Evolutionary conservation across 2,329 filamentous ascomycete genomes (phyloP).

Genomic region (Aspergillus glaucus): DNA sequence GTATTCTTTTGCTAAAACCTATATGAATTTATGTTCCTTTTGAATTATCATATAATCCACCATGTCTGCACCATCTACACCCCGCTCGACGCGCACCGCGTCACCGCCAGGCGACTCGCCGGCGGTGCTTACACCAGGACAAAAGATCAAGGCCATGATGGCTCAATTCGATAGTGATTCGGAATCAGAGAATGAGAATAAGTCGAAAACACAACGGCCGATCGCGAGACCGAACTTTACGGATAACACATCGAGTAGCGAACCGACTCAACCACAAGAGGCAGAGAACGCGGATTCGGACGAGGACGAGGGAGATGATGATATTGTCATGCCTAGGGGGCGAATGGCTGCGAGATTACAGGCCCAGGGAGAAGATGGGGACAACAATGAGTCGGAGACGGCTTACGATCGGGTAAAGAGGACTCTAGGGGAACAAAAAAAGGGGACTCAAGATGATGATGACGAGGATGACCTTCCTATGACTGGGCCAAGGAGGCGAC

Average conservation of each 20-base stretch:
- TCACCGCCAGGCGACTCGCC: slow-evolving; percentile 24
- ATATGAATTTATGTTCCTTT: not conserved
- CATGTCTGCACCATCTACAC: slow-evolving; percentile 30
- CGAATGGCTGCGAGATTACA: slow-evolving; percentile 61
- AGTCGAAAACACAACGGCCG: not conserved
- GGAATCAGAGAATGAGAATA: slow-evolving; percentile 37
- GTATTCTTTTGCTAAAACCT: not conserved
- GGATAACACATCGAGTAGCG: not conserved
- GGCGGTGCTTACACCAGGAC: slow-evolving; percentile 37
- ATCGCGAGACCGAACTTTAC: slow-evolving; percentile 8
- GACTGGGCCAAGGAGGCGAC: slow-evolving; percentile 25
- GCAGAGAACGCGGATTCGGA: slow-evolving; percentile 20
- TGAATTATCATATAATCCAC: not conserved
- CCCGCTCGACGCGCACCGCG: slow-evolving; percentile 27
- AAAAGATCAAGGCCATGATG: slow-evolving; percentile 46
- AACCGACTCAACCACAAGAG: slow-evolving; percentile 4
- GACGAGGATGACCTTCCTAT: slow-evolving; percentile 24
- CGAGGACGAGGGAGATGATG: slow-evolving; percentile 40
- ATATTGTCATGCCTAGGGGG: slow-evolving; percentile 53
- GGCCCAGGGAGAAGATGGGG: slow-evolving; percentile 19
- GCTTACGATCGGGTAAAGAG: slow-evolving; percentile 38
- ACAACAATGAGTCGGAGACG: slow-evolving; percentile 19
- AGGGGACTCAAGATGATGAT: slow-evolving; percentile 6
- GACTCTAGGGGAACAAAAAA: slow-evolving; percentile 12
- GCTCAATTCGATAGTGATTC: slow-evolving; percentile 44